Evolutionary conservation across 805 yeast species (phyloP).

Genomic region (Allodekkera sacchari): DNA sequence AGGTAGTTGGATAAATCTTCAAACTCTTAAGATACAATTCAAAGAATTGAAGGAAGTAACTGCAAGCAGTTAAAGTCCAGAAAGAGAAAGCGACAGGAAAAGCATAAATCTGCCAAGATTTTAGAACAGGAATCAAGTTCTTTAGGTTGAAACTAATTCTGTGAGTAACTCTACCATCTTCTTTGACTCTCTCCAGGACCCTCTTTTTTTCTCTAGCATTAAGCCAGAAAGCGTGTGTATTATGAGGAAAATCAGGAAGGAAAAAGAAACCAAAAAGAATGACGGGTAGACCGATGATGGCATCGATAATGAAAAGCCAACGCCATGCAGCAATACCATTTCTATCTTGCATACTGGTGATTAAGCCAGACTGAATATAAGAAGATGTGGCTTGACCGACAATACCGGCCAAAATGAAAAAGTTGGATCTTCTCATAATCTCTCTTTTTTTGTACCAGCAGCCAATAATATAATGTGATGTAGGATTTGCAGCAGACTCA

Average conservation of each 20-base stretch:
- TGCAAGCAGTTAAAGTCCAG: conserved; percentile 20
- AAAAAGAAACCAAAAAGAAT: conserved; percentile 13
- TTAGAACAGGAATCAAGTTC: conserved; percentile 31
- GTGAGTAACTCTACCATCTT: conserved; percentile 31
- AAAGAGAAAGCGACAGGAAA: conserved; percentile 17
- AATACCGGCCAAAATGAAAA: conserved; percentile 30
- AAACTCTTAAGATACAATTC: conserved; percentile 33
- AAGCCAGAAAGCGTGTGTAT: conserved; percentile 10
- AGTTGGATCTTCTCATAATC: conserved; percentile 33
- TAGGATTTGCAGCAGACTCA: conserved; percentile 35
- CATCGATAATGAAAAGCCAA: conserved; percentile 60
- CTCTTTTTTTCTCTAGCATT: conserved; percentile 17
- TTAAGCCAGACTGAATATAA: conserved; percentile 36
- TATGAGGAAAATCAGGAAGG: conserved; percentile 55
- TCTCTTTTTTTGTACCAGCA: conserved; percentile 38
- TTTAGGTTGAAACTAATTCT: conserved; percentile 25
- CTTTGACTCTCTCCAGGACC: conserved; percentile 10
- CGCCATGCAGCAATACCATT: conserved; percentile 56
- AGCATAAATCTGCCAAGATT: conserved; percentile 38
- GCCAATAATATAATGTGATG: conserved; percentile 30
- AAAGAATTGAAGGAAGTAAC: conserved; percentile 20
- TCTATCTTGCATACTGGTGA: conserved; percentile 30
- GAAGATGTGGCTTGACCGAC: conserved; percentile 38
- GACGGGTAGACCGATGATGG: conserved; percentile 33
- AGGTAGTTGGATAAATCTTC: conserved; percentile 34